Evolutionary conservation across 2,329 filamentous ascomycete species (phyloP), one percentile per base, ranked within the genome.

Genomic region (Penicillium hordei): DNA sequence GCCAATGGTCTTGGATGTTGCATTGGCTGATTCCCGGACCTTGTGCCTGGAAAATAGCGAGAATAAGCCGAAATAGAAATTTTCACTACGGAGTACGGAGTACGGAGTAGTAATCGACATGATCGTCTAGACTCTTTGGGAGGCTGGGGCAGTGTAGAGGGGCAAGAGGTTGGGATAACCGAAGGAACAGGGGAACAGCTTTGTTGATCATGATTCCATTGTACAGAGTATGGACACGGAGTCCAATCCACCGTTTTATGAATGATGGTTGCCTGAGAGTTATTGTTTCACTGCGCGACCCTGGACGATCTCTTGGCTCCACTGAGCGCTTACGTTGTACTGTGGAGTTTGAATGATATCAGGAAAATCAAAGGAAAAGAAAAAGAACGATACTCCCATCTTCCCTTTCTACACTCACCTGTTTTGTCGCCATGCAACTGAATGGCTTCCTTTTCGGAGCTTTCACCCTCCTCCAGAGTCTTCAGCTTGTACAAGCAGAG

Each of bases 281-380:
- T 19, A 8, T 49, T 49, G 44, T 48, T 57, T 53, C 34, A 53
- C 31, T 21, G 34, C 17, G 3, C 34, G 45, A 52, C 31, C 48
- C 39, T 52, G 17, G 52, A 12, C 12, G 48, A 57, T 57, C 55
- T 31, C 49, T 29, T 57, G 55, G 49, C 36, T 45, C 55, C 55
- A 57, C 55, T 29, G 17, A 33, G 55, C 55, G 55, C 55, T 57
- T 57, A 57, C 55, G 55, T 57, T 29, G 49, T 57, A 52, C 43
- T 57, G 55, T 57, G 55, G 55, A 57, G 55, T 57, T 57, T 27
- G 17, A 25, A 45, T 53, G 55, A 57, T 57, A 57, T 57, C 49
- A 57, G 55, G 49, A 43, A 49, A 53, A 27, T 19, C 34, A 27
- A 19, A 21, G 17, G 38, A 52, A 50, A 12, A 7, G 10, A 36